Conservation (phyloP, 177 flowering plant species). For the Vitis hybrid region DNA sequence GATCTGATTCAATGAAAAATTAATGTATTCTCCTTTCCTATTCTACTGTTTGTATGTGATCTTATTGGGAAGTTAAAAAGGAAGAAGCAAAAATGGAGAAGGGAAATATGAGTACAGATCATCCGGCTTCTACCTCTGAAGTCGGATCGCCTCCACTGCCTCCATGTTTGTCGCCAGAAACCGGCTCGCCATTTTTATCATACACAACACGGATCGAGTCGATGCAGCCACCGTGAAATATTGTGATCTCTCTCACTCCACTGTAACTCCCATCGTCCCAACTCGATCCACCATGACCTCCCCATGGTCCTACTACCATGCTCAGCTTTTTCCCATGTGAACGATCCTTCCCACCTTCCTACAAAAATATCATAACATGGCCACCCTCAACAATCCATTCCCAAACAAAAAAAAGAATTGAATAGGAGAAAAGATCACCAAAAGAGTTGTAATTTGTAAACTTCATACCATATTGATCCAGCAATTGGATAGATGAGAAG, state of each 20-base stretch:
- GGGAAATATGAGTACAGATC: background rate
- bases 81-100: background rate
- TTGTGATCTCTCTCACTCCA: constrained; percentile 56
- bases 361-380: background rate
- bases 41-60: too few relatives aligned
- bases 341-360: constrained; percentile 27
- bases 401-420: background rate
- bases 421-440: background rate
- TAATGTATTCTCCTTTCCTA: background rate
- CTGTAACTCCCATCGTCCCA: constrained; percentile 69
- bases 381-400: too few relatives aligned
- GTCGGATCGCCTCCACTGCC: constrained; percentile 52
- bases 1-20: constrained; percentile 30
- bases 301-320: constrained; percentile 54
- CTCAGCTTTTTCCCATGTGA: constrained; percentile 25
- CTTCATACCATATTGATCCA: background rate
- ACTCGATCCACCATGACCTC: constrained; percentile 57
- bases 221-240: constrained; percentile 51
- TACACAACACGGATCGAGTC: constrained; percentile 58
- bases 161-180: constrained; percentile 54
- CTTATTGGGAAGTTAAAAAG: background rate
- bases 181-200: constrained; percentile 53
- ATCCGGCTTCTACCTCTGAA: constrained; percentile 29
- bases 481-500: too few relatives aligned
- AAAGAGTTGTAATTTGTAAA: background rate